These are phyloP conservation scores for Metrosideros polymorpha DNA, from an alignment of 441 rosid genomes.

Conservation along the genomic window DNA sequence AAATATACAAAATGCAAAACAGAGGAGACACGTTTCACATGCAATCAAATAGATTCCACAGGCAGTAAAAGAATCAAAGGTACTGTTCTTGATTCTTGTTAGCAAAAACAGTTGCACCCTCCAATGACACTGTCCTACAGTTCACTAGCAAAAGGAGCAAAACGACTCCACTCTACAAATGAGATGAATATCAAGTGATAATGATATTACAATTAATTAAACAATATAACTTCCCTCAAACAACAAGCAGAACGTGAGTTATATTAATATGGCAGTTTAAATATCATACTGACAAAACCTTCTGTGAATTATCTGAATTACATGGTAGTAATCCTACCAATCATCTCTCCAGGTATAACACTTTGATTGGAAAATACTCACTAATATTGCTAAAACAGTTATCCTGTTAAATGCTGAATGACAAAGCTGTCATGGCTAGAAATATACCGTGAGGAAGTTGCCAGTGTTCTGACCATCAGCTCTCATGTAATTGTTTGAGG, in stretches of 20 bases:
- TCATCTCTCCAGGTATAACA: neutral
- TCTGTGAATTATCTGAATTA: neutral
- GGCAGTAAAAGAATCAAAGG: neutral
- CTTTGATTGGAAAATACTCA: neutral
- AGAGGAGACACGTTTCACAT: neutral
- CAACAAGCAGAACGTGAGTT: neutral
- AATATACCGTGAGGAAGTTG: constrained; percentile 70
- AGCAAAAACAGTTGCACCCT: neutral
- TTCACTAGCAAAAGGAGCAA: neutral
- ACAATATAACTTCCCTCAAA: neutral
- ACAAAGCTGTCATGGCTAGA: neutral
- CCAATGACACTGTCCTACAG: neutral
- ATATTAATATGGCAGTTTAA: neutral
- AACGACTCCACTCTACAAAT: neutral
- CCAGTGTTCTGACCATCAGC: constrained; percentile 86
- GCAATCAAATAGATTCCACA: neutral
- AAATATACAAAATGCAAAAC: neutral
- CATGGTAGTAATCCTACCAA: neutral
- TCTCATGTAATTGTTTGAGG: constrained; percentile 66
- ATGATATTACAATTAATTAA: neutral
- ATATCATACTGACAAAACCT: neutral
- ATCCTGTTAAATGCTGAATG: neutral
- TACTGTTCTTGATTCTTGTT: neutral
- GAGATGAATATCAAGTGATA: neutral
- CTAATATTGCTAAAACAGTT: neutral